Base-by-base conservation (phyloP, 2,329 filamentous ascomycete genomes). In the Pseudogymnoascus sp. region DNA sequence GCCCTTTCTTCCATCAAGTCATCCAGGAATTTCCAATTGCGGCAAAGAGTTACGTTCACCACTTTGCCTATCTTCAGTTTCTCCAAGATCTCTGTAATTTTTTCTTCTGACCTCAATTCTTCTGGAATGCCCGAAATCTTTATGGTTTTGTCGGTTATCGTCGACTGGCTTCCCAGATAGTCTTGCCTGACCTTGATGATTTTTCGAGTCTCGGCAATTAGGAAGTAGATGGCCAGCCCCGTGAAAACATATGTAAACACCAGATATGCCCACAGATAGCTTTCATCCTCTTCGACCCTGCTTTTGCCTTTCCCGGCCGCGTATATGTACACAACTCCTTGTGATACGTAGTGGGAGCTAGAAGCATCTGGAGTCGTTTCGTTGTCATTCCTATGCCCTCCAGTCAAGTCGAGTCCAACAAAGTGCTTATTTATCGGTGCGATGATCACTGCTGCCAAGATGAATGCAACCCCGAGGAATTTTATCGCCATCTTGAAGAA, bases 401-500 rank as follows among this genome's bases (percentile, higher is more conserved):
- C 60, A 12, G 33, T 62, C 60, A 62, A 56, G 40, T 60, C 33
- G 33, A 71, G 72, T 53, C 73, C 71, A 59, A 77, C 75, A 69
- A 84, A 95, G 65, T 84, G 83, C 64, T 83, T 81, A 72, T 97
- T 95, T 64, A 99, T 89, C 0, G 94, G 95, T 66, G 88, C 87
- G 67, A 99, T 88, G 3, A 99, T 84, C 14, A 84, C 80, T 37
- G 89, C 79, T 28, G 92, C 88, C 71, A 97, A 91, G 74, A 96
- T 85, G 63, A 94, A 84, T 70, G 95, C 89, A 61, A 89, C 78
- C 14, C 84, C 78, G 60, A 97, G 87, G 69, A 97, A 89, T 66
- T 89, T 90, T 67, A 92, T 90, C 11, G 93, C 88, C 85, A 97
- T 94, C 74, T 92, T 95, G 81, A 97, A 97, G 76, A 99, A 99